Evolutionary conservation across 2,329 filamentous ascomycete genomes (phyloP).

Genomic region (Helotiales sp.): DNA sequence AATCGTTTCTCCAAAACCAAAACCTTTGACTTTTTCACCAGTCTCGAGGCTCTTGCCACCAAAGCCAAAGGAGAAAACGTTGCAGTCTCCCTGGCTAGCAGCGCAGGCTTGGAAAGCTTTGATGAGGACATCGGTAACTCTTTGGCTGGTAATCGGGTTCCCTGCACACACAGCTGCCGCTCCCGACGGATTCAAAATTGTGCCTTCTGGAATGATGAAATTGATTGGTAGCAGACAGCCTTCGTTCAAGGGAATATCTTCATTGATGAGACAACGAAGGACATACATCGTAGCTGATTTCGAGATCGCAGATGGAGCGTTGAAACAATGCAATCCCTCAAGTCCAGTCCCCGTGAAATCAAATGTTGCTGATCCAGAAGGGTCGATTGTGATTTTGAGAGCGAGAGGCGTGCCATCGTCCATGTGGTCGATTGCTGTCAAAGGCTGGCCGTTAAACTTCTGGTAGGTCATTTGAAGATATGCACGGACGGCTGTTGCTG

Average conservation of each 20-base stretch:
- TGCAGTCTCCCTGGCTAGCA: conserved; percentile 75
- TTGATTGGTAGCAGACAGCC: conserved; percentile 75
- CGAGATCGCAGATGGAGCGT: conserved; percentile 76
- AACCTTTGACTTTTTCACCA: conserved; percentile 63
- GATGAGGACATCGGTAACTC: conserved; percentile 78
- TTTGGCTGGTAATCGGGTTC: conserved; percentile 75
- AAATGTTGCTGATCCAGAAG: conserved; percentile 70
- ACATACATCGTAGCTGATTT: conserved; percentile 84
- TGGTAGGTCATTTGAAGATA: conserved; percentile 67
- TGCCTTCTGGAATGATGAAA: conserved; percentile 67
- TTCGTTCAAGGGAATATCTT: conserved; percentile 82
- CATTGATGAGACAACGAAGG: conserved; percentile 72
- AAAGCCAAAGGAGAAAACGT: conserved; percentile 76
- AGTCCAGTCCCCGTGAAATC: conserved; percentile 75
- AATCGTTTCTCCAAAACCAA: conserved; percentile 85
- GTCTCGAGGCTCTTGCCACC: conserved; percentile 59
- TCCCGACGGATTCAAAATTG: conserved; percentile 70
- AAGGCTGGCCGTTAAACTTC: conserved; percentile 63
- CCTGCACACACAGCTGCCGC: conserved; percentile 79
- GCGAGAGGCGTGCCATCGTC: conserved; percentile 77
- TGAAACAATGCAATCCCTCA: conserved; percentile 75
- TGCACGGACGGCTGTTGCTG: conserved; percentile 69
- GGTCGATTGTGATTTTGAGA: conserved; percentile 71
- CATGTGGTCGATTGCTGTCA: conserved; percentile 76
- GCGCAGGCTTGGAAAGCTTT: conserved; percentile 76